Conservation (phyloP, 2,329 filamentous ascomycete genomes). For the Pyricularia sp. region DNA sequence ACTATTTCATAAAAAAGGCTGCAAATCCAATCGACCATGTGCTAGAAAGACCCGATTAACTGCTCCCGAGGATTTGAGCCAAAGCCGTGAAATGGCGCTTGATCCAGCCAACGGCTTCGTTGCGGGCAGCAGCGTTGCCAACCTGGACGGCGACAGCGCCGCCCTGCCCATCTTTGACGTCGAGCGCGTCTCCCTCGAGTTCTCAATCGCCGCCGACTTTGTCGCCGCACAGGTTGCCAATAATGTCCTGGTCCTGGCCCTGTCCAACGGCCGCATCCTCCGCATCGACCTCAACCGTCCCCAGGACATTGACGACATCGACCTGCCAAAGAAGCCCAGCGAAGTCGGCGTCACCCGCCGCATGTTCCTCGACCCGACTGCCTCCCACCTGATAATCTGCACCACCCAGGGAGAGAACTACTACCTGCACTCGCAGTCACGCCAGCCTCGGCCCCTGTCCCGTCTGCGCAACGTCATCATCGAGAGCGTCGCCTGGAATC, state of each 20-base stretch:
- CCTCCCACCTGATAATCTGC: constrained; percentile 85
- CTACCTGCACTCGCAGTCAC: constrained; percentile 92
- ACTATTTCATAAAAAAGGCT: not conserved
- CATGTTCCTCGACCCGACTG: constrained; percentile 96
- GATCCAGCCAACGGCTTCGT: constrained; percentile 61
- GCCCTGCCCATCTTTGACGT: constrained; percentile 87
- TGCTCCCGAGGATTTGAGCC: constrained; percentile 16
- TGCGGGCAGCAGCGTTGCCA: constrained; percentile 7
- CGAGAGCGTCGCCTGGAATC: constrained; percentile 91
- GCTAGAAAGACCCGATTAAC: not conserved
- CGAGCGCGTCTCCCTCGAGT: constrained; percentile 85
- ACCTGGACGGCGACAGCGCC: constrained; percentile 36
- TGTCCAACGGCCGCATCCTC: constrained; percentile 86
- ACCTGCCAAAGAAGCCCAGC: constrained; percentile 85
- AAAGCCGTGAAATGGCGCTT: constrained; percentile 50
- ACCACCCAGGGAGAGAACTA: constrained; percentile 93
- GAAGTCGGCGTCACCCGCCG: constrained; percentile 88
- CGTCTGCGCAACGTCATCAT: constrained; percentile 79
- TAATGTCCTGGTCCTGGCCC: constrained; percentile 86
- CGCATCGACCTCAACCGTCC: constrained; percentile 90
- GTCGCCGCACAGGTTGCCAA: constrained; percentile 95
- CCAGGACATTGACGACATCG: constrained; percentile 96
- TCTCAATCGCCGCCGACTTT: constrained; percentile 90
- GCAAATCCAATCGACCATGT: not conserved
- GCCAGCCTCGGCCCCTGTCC: constrained; percentile 72